phyloP scores from a whole-genome alignment of 73 alveolate genomes.

The Paramecium sexaurelia region DNA sequence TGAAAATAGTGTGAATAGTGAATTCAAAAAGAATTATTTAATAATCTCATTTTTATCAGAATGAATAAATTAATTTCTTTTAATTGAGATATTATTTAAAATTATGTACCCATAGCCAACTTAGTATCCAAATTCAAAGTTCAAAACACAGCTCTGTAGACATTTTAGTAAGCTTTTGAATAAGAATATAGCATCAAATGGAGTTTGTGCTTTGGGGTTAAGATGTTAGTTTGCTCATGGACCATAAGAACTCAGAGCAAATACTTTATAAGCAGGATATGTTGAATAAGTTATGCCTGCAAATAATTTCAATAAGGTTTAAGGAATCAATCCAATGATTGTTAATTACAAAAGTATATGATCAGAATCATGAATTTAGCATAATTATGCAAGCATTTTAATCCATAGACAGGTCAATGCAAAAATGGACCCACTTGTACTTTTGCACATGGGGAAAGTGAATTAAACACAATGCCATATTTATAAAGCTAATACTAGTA shows the following conservation, averaged over 20 bases:
- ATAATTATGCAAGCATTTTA: conserved; percentile 43
- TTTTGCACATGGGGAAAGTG: conserved; percentile 57
- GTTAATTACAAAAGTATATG: conserved; percentile 36
- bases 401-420: conserved; percentile 54
- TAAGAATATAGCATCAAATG: conserved; percentile 27
- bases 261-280: not conserved
- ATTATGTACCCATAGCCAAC: not conserved
- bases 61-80: conserved; percentile 22
- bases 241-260: conserved; percentile 28
- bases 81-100: conserved; percentile 26
- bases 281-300: not conserved
- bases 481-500: not conserved
- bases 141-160: conserved; percentile 45
- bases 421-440: conserved; percentile 56
- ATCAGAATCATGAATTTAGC: not conserved
- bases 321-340: conserved; percentile 52
- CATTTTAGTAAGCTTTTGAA: conserved; percentile 22
- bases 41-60: not conserved
- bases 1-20: too few relatives aligned
- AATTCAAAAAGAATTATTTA: not conserved
- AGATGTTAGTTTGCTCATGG: conserved; percentile 63
- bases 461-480: conserved; percentile 34
- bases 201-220: conserved; percentile 47
- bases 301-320: not conserved
- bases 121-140: conserved; percentile 20